Percentiles rank a stretch among this genome's conserved stretches.
Evolutionary conservation across 495 filamentous ascomycete species (phyloP).

Genomic region (Podospora pseudopauciseta): DNA sequence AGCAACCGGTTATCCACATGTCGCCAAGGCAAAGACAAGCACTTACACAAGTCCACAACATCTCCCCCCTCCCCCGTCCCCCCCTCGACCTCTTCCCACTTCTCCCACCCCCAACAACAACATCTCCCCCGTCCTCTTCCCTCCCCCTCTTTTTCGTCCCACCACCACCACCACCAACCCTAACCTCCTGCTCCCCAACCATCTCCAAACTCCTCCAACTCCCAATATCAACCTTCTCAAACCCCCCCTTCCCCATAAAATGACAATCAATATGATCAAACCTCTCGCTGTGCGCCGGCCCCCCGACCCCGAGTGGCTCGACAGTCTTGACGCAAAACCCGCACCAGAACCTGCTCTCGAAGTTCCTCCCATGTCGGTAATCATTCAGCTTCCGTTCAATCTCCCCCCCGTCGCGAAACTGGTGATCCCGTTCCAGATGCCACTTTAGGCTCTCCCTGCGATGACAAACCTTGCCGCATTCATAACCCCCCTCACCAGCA

Average conservation of each 20-base stretch:
- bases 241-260: conserved; percentile 49
- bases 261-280: conserved; percentile 89
- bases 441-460: conserved; percentile 57
- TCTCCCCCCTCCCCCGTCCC: neutral
- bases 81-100: neutral
- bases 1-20: neutral
- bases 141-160: conserved; percentile 3
- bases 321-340: conserved; percentile 72
- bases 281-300: conserved; percentile 66
- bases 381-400: conserved; percentile 48
- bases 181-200: neutral
- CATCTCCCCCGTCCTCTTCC: neutral
- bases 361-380: conserved; percentile 66
- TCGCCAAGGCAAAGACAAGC: neutral
- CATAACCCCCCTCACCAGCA: neutral
- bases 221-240: conserved; percentile 28
- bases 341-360: conserved; percentile 77
- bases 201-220: conserved; percentile 38
- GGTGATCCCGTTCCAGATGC: conserved; percentile 57
- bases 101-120: conserved; percentile 4
- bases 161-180: neutral
- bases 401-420: conserved; percentile 37
- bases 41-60: conserved; percentile 19
- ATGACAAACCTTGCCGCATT: conserved; percentile 59
- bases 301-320: conserved; percentile 49